Conservation (phyloP, 148 eudicot species). For the Talinum fruticosum region DNA sequence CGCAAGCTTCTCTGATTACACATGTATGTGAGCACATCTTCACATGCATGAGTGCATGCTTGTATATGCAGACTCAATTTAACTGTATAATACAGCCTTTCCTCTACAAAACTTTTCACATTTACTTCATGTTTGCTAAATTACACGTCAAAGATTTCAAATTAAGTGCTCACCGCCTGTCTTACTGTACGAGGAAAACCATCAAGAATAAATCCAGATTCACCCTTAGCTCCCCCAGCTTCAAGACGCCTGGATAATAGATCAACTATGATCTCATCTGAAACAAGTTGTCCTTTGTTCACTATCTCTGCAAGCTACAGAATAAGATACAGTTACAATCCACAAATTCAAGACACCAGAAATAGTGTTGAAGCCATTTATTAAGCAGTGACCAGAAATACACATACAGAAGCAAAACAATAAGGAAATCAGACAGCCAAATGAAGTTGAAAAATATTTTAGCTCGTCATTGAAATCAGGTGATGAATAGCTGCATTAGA, state of each 20-base stretch:
- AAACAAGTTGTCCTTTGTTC: constrained; percentile 70
- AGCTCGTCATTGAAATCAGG: background rate
- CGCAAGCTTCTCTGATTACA: background rate
- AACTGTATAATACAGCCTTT: background rate
- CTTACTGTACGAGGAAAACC: constrained; percentile 91
- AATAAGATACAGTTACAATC: background rate
- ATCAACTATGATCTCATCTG: constrained; percentile 76
- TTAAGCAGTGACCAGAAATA: background rate
- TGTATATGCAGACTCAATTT: background rate
- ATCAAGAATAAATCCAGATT: constrained; percentile 89
- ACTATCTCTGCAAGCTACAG: constrained; percentile 83
- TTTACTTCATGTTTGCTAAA: constrained; percentile 1
- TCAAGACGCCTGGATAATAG: constrained; percentile 79
- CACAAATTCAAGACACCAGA: background rate
- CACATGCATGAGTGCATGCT: background rate
- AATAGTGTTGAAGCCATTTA: background rate
- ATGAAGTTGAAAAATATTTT: background rate
- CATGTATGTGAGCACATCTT: background rate
- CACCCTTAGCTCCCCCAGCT: constrained; percentile 68
- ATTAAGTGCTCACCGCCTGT: constrained; percentile 71
- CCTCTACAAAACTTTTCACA: background rate
- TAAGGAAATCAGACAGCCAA: background rate
- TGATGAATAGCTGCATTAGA: background rate
- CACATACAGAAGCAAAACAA: background rate
- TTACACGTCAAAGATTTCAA: background rate